phyloP scores from a whole-genome alignment of 1,284 basidiomycete genomes.

The Phellopilus nigrolimitatus region DNA sequence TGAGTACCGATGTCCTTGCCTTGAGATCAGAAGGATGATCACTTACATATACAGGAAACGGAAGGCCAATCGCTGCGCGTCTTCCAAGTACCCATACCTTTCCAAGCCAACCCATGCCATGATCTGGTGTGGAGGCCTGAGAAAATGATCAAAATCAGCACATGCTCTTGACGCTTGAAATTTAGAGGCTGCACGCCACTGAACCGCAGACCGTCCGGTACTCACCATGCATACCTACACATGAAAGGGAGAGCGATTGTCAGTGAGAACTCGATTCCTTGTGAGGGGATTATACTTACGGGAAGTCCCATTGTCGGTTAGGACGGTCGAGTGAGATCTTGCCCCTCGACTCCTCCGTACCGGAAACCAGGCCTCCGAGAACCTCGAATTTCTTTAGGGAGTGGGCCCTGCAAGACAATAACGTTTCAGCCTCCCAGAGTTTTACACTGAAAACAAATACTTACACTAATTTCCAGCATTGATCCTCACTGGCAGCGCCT shows the following conservation, averaged over 20 bases:
- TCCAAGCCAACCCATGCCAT: constrained; percentile 97
- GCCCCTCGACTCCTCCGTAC: constrained; percentile 94
- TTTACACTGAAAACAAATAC: constrained; percentile 30
- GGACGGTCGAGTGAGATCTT: constrained; percentile 93
- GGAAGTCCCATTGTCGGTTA: constrained; percentile 98
- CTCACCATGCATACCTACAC: constrained; percentile 61
- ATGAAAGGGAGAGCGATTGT: constrained; percentile 19
- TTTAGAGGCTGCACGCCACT: neutral
- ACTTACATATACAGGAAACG: constrained; percentile 93
- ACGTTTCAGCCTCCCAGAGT: constrained; percentile 17
- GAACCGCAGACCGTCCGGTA: constrained; percentile 1
- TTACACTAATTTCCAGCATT: constrained; percentile 89
- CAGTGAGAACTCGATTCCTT: constrained; percentile 23
- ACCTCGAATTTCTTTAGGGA: constrained; percentile 96
- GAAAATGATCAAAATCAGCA: constrained; percentile 24
- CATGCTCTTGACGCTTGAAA: neutral
- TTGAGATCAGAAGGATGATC: constrained; percentile 1
- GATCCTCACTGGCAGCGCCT: constrained; percentile 92
- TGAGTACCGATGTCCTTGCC: constrained; percentile 3
- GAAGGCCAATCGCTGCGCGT: constrained; percentile 91
- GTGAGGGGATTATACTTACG: constrained; percentile 43
- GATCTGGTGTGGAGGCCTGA: constrained; percentile 94
- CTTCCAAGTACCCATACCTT: constrained; percentile 92
- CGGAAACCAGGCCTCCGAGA: constrained; percentile 92
- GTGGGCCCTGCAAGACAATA: constrained; percentile 48